Conservation (phyloP, 257 asterid species). For the Buddleja alternifolia region DNA sequence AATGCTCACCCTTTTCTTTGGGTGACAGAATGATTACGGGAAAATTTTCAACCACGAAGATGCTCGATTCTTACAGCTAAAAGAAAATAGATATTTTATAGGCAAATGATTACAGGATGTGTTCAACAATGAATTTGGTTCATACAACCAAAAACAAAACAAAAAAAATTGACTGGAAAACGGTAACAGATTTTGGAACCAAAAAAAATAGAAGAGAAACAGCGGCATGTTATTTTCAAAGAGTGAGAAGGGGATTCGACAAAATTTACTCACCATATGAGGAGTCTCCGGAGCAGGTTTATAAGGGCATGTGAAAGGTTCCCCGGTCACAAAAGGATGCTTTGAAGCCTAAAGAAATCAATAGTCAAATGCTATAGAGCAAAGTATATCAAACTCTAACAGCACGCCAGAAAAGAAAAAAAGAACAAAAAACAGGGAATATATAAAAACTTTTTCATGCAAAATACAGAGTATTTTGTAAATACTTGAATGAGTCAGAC, state of each 20-base stretch:
- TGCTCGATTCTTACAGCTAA: slow-evolving; percentile 7
- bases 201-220: slow-evolving; percentile 15
- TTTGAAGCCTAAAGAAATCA: slow-evolving; percentile 72
- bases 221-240: slow-evolving; percentile 9
- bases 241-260: slow-evolving; percentile 24
- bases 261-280: slow-evolving; percentile 70
- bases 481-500: background rate
- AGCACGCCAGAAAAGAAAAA: slow-evolving; percentile 12
- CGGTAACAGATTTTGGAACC: background rate
- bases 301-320: slow-evolving; percentile 86
- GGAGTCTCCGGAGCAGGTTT: slow-evolving; percentile 91
- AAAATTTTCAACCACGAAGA: slow-evolving; percentile 12
- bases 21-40: slow-evolving; percentile 13
- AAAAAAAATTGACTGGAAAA: background rate
- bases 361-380: slow-evolving; percentile 29
- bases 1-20: slow-evolving; percentile 5
- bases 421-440: background rate
- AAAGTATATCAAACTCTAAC: slow-evolving; percentile 22
- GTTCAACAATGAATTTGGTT: slow-evolving; percentile 6
- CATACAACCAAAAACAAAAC: background rate
- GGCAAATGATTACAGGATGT: background rate
- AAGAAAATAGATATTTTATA: background rate
- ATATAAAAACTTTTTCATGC: background rate
- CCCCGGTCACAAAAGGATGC: slow-evolving; percentile 99
- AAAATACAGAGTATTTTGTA: background rate